Percentiles rank a stretch among this genome's conserved stretches.
phyloP scores from a whole-genome alignment of 352 stramenopile genomes.

The Phytophthora sansomeana region DNA sequence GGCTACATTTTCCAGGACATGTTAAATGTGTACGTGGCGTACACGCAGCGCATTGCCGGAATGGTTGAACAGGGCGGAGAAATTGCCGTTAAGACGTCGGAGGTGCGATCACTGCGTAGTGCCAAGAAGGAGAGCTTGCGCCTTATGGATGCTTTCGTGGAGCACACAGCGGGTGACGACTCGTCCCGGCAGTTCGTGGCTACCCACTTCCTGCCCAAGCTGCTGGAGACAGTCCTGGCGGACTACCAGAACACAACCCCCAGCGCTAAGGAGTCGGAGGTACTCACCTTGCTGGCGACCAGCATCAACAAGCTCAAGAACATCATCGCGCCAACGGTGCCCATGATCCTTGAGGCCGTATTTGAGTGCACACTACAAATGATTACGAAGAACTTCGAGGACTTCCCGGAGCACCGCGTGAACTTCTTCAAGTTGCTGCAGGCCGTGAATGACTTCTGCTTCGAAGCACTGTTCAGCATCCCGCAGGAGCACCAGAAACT shows the following conservation, averaged over 20 bases:
- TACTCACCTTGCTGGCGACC: slow-evolving; percentile 96
- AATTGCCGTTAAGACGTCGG: slow-evolving; percentile 95
- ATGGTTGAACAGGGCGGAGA: slow-evolving; percentile 93
- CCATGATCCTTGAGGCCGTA: slow-evolving; percentile 96
- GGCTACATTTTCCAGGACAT: slow-evolving; percentile 98
- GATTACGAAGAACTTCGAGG: slow-evolving; percentile 99
- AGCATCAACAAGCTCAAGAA: slow-evolving; percentile 98
- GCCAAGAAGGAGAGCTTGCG: slow-evolving; percentile 98
- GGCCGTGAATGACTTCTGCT: slow-evolving; percentile 96
- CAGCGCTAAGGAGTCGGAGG: slow-evolving; percentile 89
- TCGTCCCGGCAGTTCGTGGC: slow-evolving; percentile 83
- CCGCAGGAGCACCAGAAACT: slow-evolving; percentile 98
- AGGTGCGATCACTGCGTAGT: slow-evolving; percentile 93
- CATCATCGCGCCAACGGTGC: slow-evolving; percentile 85
- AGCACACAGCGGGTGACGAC: slow-evolving; percentile 80
- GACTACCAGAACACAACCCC: slow-evolving; percentile 94
- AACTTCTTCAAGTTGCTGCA: slow-evolving; percentile 99
- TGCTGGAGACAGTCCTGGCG: slow-evolving; percentile 96
- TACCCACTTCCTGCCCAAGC: slow-evolving; percentile 96
- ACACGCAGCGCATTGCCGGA: slow-evolving; percentile 96
- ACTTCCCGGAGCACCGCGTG: slow-evolving; percentile 98
- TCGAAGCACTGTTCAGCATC: slow-evolving; percentile 97
- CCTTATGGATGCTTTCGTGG: slow-evolving; percentile 97
- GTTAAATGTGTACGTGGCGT: slow-evolving; percentile 99
- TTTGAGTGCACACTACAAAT: slow-evolving; percentile 99